Base-by-base conservation (phyloP, 257 asterid genomes). In the Solanum arcanum region DNA sequence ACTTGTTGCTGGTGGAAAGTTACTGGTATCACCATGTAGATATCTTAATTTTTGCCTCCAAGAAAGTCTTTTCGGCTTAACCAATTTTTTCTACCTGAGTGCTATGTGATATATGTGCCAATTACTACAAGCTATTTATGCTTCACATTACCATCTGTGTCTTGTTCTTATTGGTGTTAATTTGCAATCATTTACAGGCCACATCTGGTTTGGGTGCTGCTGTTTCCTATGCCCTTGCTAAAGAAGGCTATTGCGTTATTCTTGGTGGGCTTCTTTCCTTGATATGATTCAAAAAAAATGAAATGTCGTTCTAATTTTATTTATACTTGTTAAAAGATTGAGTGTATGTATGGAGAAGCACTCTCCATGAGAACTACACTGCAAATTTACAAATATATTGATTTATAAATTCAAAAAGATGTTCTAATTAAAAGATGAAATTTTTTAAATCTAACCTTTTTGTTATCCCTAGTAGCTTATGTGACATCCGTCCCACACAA, bases 161-260 rank as follows among this genome's bases (percentile, higher is more conserved):
- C 33, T 37, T 21, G 35, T 64, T 81, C 41, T 83, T 60, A 46
- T 75, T 27, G 44, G 37, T 25, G 60, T 74, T 47, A 82, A 87
- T 83, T 84, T 72, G 27, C 62, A 62, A 76, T 85, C 62, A 44
- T 86, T 89, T 89, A 86, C 93, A 95, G 98, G 98, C 98, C 62
- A 93, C 99, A 13, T 95, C 98, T 86, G 98, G 99, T 82, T 92
- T 96, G 90, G 99, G 98, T 83, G 98, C 95, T 85, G 96, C 95
- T 84, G 94, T 95, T 84, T 96, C 98, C 13, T 86, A 84, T 90
- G 98, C 95, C 69, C 94, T 96, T 86, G 92, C 98, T 13, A 89
- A 89, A 88, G 93, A 96, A 91, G 99, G 97, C 7, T 96, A 90
- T 92, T 91, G 86, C 49, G 87, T 95, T 88, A 94, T 96, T 93